Evolutionary conservation across 2,329 filamentous ascomycete genomes (phyloP), one percentile per base, ranked within the genome.

Genomic region (Verticillium isaacii): DNA sequence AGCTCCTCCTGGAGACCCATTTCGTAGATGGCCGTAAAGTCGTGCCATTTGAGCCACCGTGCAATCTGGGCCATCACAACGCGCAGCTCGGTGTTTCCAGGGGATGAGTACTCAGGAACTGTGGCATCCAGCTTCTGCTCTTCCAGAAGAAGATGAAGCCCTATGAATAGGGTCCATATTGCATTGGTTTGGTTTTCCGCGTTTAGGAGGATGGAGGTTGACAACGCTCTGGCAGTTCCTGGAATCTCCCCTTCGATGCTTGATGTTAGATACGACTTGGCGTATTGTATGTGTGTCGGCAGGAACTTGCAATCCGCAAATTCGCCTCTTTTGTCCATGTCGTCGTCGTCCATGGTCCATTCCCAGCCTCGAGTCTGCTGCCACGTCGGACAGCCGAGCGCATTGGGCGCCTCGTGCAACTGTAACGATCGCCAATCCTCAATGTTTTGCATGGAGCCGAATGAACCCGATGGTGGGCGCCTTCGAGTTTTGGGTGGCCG

Each of bases 121-220:
- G 81, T 79, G 5, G 88, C 84, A 64, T 91, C 86, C 1, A 99
- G 83, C 71, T 96, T 98, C 65, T 90, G 83, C 72, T 99, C 95
- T 73, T 99, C 94, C 0, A 90, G 83, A n/a, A 96, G 79, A 3
- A 98, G 80, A 75, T 99, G 95, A 14, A 99, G 79, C 1, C 86
- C 89, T 66, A 96, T 79, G 41, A 94, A 83, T 59, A 90, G 81
- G 69, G 91, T 85, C 71, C 89, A 78, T 37, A 90, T 82, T 60
- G 87, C 76, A 69, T 81, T 88, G 61, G 84, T 81, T 54, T 87
- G 83, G 58, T 81, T 80, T 61, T 85, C 84, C 41, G 83, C 78
- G 60, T 80, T 83, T 59, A 82, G 76, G 57, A 74, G 74, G 2
- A 77, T 62, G 2, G 82, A 84, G 0, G 88, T 90, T 32, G 90